Conservation (phyloP, 441 rosid species). For the Omphalea diandra region DNA sequence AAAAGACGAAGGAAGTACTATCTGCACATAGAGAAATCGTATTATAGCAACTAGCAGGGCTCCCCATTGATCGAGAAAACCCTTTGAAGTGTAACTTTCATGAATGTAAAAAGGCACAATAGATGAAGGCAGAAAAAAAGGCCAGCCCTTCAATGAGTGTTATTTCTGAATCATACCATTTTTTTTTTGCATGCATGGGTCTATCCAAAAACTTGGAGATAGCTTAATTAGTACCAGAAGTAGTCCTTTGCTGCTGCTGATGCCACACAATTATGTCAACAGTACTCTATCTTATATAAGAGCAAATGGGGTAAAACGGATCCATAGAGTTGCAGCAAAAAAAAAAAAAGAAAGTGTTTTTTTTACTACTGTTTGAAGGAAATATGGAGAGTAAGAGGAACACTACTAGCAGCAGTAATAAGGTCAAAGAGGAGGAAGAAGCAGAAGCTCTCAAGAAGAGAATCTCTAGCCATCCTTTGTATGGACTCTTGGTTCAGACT, state of each 20-base stretch:
- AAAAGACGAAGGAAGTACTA: too few relatives aligned
- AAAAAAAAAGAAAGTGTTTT: too few relatives aligned
- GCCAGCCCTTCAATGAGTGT: conserved; percentile 24
- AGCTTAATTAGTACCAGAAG: too few relatives aligned
- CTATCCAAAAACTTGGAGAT: conserved; percentile 24
- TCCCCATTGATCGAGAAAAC: conserved; percentile 45
- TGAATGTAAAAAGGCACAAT: conserved; percentile 28
- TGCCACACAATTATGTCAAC: too few relatives aligned
- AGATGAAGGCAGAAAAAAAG: conserved; percentile 18
- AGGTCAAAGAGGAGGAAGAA: conserved; percentile 18
- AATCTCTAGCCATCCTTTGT: conserved; percentile 53
- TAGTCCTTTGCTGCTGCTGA: too few relatives aligned
- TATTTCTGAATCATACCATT: conserved; percentile 27
- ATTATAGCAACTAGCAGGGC: conserved; percentile 16
- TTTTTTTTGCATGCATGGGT: conserved; percentile 35
- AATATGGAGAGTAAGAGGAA: conserved; percentile 15
- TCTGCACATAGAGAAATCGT: conserved; percentile 17
- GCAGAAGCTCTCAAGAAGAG: conserved; percentile 39
- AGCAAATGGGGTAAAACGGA: conserved; percentile 23
- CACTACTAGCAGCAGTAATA: not conserved
- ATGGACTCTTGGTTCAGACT: conserved; percentile 37
- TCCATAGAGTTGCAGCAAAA: too few relatives aligned
- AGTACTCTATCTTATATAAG: not conserved
- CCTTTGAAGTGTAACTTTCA: conserved; percentile 49
- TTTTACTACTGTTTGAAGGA: too few relatives aligned